Evolutionary conservation across 345 rosid species (phyloP).

Genomic region (Citrus mangshanensis): DNA sequence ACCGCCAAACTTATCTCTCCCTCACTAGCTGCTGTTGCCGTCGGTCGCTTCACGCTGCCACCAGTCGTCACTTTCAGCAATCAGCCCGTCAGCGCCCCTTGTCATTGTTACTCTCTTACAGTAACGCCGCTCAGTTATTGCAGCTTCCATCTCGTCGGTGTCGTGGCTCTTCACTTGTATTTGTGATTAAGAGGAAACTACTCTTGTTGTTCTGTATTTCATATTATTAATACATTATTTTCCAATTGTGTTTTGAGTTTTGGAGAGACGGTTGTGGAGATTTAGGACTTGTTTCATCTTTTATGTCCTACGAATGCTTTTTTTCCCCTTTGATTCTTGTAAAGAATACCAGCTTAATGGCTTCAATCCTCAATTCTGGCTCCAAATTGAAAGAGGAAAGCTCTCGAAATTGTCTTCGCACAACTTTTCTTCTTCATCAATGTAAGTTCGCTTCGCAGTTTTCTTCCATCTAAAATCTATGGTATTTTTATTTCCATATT

Average conservation of each 20-base stretch:
- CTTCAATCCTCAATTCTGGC: constrained; percentile 97
- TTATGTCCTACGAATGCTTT: constrained; percentile 87
- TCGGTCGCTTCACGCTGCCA: too few relatives aligned
- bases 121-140: too few relatives aligned
- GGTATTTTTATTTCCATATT: neutral
- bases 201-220: neutral
- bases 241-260: constrained; percentile 16
- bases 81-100: too few relatives aligned
- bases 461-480: neutral
- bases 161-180: too few relatives aligned
- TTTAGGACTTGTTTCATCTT: constrained; percentile 82
- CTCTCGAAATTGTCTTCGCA: constrained; percentile 49
- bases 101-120: too few relatives aligned
- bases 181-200: constrained; percentile 22
- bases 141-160: too few relatives aligned
- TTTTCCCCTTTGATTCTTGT: constrained; percentile 73
- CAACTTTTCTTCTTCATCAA: constrained; percentile 49
- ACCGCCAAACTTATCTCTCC: too few relatives aligned
- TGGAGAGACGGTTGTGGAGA: constrained; percentile 67
- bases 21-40: too few relatives aligned
- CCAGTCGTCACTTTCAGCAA: too few relatives aligned
- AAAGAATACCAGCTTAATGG: constrained; percentile 79
- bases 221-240: neutral
- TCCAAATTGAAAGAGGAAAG: constrained; percentile 82
- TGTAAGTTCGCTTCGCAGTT: constrained; percentile 43